Evolutionary conservation across 305 asterid genomes (phyloP).

Genomic region (Solanum chacoense): DNA sequence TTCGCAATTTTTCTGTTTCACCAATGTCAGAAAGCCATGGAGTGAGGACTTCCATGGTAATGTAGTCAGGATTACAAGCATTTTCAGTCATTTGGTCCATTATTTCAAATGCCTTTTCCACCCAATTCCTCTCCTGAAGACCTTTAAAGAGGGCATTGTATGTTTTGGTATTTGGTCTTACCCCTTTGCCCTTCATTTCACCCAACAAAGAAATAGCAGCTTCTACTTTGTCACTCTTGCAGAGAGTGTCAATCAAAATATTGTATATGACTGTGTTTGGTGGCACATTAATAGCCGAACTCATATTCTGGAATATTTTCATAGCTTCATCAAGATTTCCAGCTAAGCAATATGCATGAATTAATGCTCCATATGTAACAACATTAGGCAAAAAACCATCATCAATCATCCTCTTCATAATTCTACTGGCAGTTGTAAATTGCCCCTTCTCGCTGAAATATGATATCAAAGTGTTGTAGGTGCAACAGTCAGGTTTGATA

Average conservation of each 20-base stretch:
- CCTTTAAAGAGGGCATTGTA: slow-evolving; percentile 73
- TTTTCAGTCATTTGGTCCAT: slow-evolving; percentile 71
- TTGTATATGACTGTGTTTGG: slow-evolving; percentile 69
- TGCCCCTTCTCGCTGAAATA: slow-evolving; percentile 52
- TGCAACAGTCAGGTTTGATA: slow-evolving; percentile 57
- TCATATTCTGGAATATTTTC: slow-evolving; percentile 47
- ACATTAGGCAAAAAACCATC: slow-evolving; percentile 58
- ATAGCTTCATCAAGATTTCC: slow-evolving; percentile 49
- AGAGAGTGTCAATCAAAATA: slow-evolving; percentile 46
- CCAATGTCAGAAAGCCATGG: slow-evolving; percentile 77
- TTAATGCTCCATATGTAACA: slow-evolving; percentile 66
- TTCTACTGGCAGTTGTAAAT: slow-evolving; percentile 29
- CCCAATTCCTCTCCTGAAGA: slow-evolving; percentile 40
- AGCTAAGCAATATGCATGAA: slow-evolving; percentile 49
- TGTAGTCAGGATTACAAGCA: slow-evolving; percentile 61
- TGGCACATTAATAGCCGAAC: slow-evolving; percentile 28
- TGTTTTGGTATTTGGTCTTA: slow-evolving; percentile 54
- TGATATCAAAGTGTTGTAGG: slow-evolving; percentile 72
- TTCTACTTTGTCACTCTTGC: slow-evolving; percentile 63
- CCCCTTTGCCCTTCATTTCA: slow-evolving; percentile 54
- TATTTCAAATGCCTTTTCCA: slow-evolving; percentile 42
- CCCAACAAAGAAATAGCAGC: slow-evolving; percentile 50
- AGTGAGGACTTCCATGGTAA: slow-evolving; percentile 67
- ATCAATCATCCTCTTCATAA: slow-evolving; percentile 44
- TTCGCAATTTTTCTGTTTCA: slow-evolving; percentile 40